Evolutionary conservation across 257 asterid species (phyloP), one percentile per base, ranked within the genome.

Genomic region (Solanum dulcamara): DNA sequence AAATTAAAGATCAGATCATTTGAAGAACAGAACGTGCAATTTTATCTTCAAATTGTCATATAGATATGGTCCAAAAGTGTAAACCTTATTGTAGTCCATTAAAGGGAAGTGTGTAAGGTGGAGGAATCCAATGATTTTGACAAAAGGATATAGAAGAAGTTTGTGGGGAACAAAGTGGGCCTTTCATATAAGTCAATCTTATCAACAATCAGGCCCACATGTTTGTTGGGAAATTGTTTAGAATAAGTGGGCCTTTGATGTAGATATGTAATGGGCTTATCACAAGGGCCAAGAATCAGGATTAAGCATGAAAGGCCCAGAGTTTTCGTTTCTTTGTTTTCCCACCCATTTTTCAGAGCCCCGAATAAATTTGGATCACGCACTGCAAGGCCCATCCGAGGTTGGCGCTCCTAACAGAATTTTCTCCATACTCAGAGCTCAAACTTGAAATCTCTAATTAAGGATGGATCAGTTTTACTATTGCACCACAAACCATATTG

Each of bases 231-330:
- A 67, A 7, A 32, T 30, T 67, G 26, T 32, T 32, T 18, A 12
- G 24, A 32, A 6, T 11, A 14, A 33, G 79, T 18, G 18, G 79
- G 30, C 79, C 79, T 70, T 20, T 18, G 35, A 37, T 35, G 46
- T n/a, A n/a, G n/a, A 48, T 33, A 1, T 6, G 28, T 4, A 68
- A 35, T 86, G 6, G 89, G 88, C 48, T 86, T 86, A 32, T 88
- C 89, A 32, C 67, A 44, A 12, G 87, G 82, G 3, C 89, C 85
- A 28, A 85, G 8, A 72, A 81, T 80, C 72, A n/a, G 87, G n/a
- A 81, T 64, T 75, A 17, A 85, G 88, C 35, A 85, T 88, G 83
- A 85, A 88, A 1, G 88, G 90, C 38, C 90, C 90, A 79, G 0
- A 62, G 38, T 9, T 42, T n/a, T n/a, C n/a, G n/a, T n/a, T n/a